Base-by-base conservation (phyloP, 2,329 filamentous ascomycete genomes). In the Cordyceps javanica region DNA sequence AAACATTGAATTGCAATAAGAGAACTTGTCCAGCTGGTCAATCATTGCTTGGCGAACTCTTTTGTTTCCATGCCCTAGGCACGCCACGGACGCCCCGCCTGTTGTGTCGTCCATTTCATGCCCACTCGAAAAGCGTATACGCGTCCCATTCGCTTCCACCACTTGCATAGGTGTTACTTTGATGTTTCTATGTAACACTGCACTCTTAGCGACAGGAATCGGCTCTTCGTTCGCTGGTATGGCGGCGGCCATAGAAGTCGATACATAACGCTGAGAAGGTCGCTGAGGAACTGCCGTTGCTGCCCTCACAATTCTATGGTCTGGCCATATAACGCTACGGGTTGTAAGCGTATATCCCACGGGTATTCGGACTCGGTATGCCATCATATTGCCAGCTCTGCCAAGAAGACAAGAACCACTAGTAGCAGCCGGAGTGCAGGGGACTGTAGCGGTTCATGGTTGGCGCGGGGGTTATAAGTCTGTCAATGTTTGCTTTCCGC, bases 121-220 rank as follows among this genome's bases (percentile, higher is more conserved):
- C 9, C 56, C 56, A 38, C 34, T 34, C 5, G 49, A 54, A 14
- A 58, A 58, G 3, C 23, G 26, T 21, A 58, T 41, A 3, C 26
- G 30, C 9, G 49, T 58, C 30, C 56, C 56, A 8, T 54, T 73
- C 61, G 81, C 78, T 0, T 81, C 82, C 1, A 72, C 72, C 1
- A 82, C 72, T 44, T 55, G 38, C 48, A 52, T 10, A 7, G 55
- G 49, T 14, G n/a, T 10, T 2, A 8, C 10, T 23, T 52, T 58
- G 21, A 58, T 28, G 16, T 44, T 58, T n/a, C 55, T 44, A n/a
- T 58, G 55, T 30, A 58, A 32, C 11, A 52, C 39, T 1, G 48
- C 38, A 14, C 55, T 58, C 32, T 48, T 49, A 5, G 42, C 13
- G 10, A 10, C 16, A 5, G 19, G 32, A 11, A 8, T 36, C 23